A percentile compares a stretch with the other conserved stretches of the same genome.
These are phyloP conservation scores for Aspergillus fumigatus DNA, from an alignment of 2,329 filamentous ascomycete species.

Conservation along the genomic window DNA sequence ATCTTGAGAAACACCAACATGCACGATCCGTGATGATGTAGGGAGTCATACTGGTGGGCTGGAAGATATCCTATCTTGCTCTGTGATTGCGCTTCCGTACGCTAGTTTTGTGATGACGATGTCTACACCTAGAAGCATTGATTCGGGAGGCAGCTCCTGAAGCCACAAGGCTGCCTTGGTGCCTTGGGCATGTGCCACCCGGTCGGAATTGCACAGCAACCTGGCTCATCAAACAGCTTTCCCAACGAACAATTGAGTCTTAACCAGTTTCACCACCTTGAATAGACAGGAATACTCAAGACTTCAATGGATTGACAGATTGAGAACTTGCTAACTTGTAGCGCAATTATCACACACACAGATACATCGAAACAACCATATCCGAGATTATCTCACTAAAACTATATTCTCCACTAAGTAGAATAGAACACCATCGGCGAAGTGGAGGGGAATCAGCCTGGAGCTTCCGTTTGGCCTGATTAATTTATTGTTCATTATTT, in stretches of 20 bases:
- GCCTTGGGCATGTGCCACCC: background rate
- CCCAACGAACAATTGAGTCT: background rate
- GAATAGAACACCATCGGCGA: background rate
- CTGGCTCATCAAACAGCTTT: background rate
- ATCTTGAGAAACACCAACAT: too few relatives aligned
- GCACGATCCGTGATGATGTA: too few relatives aligned
- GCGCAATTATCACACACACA: background rate
- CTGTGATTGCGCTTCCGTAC: background rate
- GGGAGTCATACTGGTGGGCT: too few relatives aligned
- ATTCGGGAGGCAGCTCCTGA: background rate
- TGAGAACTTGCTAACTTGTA: background rate
- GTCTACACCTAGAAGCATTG: background rate
- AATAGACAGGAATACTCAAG: background rate
- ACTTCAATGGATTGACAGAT: background rate
- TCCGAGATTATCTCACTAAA: background rate
- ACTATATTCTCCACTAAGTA: background rate
- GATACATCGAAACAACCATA: background rate
- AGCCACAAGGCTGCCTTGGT: background rate
- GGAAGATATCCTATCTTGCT: background rate
- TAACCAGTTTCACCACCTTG: background rate
- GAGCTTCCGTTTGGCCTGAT: background rate
- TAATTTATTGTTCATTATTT: constrained; percentile 2
- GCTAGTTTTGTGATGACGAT: background rate
- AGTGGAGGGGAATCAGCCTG: background rate
- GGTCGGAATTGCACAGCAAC: background rate